A percentile compares a stretch with the other conserved stretches of the same genome.
These are phyloP conservation scores for Hypoxylon sp. DNA, from an alignment of 2,329 filamentous ascomycete species.

Conservation along the genomic window DNA sequence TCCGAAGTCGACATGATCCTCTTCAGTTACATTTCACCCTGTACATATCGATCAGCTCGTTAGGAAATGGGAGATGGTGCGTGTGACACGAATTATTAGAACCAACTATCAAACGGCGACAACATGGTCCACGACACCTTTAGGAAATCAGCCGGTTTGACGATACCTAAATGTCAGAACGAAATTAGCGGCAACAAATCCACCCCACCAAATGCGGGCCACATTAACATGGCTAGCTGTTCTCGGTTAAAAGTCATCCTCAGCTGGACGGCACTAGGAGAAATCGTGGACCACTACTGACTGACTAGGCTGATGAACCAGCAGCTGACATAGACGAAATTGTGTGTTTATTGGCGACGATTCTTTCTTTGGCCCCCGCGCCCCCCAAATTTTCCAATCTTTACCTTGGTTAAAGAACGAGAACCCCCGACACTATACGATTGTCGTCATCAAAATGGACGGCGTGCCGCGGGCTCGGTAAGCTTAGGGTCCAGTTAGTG, in stretches of 20 bases:
- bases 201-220: conserved; percentile 1
- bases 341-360: conserved; percentile 16
- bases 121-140: conserved; percentile 6
- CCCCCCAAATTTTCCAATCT: conserved; percentile 27
- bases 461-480: conserved; percentile 44
- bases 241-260: conserved; percentile 36
- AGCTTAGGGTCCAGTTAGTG: conserved; percentile 41
- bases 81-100: background rate
- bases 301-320: conserved; percentile 18
- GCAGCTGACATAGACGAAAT: conserved; percentile 27
- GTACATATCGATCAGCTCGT: background rate
- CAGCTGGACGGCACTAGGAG: conserved; percentile 35
- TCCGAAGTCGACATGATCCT: background rate
- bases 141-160: background rate
- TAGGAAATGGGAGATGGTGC: background rate
- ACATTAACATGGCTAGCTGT: conserved; percentile 27
- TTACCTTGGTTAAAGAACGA: conserved; percentile 27
- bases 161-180: conserved; percentile 13
- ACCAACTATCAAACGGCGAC: conserved; percentile 9
- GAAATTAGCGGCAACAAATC: conserved; percentile 13
- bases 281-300: conserved; percentile 27
- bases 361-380: conserved; percentile 33
- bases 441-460: conserved; percentile 35
- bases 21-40: background rate
- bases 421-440: conserved; percentile 23